A percentile compares a stretch with the other conserved stretches of the same genome.
phyloP scores from a whole-genome alignment of 1,284 basidiomycete species.

The Papiliotrema nemorosa region DNA sequence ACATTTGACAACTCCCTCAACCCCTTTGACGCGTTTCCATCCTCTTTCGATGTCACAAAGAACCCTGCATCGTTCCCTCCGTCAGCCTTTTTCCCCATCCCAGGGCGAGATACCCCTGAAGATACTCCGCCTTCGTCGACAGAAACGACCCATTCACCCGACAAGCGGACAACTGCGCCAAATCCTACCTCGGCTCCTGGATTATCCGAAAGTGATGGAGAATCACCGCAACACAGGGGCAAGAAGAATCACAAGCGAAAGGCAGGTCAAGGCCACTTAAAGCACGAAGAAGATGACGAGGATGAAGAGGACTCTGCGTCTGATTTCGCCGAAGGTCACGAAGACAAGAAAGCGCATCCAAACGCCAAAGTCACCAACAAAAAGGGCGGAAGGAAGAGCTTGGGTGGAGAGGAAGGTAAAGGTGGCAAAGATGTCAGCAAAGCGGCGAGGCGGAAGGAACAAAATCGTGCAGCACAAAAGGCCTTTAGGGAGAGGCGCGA shows the following conservation, averaged over 20 bases:
- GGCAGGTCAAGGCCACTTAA: conserved; percentile 15
- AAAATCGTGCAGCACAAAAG: conserved; percentile 51
- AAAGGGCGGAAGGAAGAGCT: conserved; percentile 31
- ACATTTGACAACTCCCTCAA: not conserved
- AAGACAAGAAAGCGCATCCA: conserved; percentile 39
- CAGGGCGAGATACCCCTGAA: conserved; percentile 38
- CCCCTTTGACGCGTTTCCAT: not conserved
- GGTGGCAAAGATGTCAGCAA: conserved; percentile 27
- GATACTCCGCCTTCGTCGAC: conserved; percentile 33
- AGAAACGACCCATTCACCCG: conserved; percentile 8
- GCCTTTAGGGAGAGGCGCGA: conserved; percentile 51
- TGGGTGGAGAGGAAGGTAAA: conserved; percentile 10
- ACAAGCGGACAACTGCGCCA: conserved; percentile 1
- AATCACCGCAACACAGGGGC: conserved; percentile 3
- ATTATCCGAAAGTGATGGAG: not conserved
- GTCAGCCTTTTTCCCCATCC: conserved; percentile 40
- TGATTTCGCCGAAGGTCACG: conserved; percentile 31
- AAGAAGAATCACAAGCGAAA: conserved; percentile 33
- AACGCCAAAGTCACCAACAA: conserved; percentile 17
- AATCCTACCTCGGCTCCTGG: too few relatives aligned
- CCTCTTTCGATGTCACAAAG: not conserved
- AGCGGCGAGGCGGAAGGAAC: conserved; percentile 48
- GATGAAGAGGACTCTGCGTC: conserved; percentile 37
- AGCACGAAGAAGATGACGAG: conserved; percentile 30
- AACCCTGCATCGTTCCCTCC: conserved; percentile 34